phyloP scores from a whole-genome alignment of 1,284 basidiomycete genomes.

The Fomitopsis schrenkii region DNA sequence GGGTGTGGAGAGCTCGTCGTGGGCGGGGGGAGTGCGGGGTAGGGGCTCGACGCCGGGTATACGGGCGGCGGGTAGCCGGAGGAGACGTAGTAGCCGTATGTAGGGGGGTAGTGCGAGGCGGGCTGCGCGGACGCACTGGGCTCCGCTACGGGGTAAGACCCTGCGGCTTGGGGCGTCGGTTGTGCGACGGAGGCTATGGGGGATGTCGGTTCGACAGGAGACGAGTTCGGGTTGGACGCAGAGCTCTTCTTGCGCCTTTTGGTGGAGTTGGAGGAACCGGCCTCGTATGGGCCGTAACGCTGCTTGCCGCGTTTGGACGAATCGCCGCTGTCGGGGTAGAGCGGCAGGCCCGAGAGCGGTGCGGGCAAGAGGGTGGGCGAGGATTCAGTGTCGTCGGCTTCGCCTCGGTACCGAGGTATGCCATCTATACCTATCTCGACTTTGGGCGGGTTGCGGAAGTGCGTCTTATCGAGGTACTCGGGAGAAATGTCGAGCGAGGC shows the following conservation, averaged over 20 bases:
- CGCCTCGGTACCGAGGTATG: constrained; percentile 74
- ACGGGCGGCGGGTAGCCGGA: constrained; percentile 14
- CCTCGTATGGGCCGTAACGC: constrained; percentile 50
- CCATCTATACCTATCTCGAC: constrained; percentile 84
- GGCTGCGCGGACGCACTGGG: constrained; percentile 7
- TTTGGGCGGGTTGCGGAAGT: constrained; percentile 88
- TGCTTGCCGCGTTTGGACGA: constrained; percentile 39
- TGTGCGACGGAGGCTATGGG: constrained; percentile 17
- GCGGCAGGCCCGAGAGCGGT: constrained; percentile 48
- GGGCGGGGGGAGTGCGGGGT: constrained; percentile 16
- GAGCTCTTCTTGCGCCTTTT: constrained; percentile 28
- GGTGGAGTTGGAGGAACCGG: constrained; percentile 26
- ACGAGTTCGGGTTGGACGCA: constrained; percentile 17
- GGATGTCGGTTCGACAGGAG: constrained; percentile 16
- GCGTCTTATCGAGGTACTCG: constrained; percentile 86
- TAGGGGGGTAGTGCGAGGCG: constrained; percentile 12
- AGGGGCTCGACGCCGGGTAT: constrained; percentile 20
- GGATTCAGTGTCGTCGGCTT: constrained; percentile 62
- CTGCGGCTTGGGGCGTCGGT: constrained; percentile 13
- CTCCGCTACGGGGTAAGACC: constrained; percentile 15
- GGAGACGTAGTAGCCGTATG: constrained; percentile 23
- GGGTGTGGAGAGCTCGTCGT: constrained; percentile 18
- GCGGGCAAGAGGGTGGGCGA: constrained; percentile 45
- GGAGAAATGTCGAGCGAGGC: constrained; percentile 83
- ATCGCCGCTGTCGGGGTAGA: constrained; percentile 40